A percentile compares a stretch with the other conserved stretches of the same genome.
These are phyloP conservation scores for Cordyceps farinosa DNA, from an alignment of 2,329 filamentous ascomycete genomes.

Conservation along the genomic window DNA sequence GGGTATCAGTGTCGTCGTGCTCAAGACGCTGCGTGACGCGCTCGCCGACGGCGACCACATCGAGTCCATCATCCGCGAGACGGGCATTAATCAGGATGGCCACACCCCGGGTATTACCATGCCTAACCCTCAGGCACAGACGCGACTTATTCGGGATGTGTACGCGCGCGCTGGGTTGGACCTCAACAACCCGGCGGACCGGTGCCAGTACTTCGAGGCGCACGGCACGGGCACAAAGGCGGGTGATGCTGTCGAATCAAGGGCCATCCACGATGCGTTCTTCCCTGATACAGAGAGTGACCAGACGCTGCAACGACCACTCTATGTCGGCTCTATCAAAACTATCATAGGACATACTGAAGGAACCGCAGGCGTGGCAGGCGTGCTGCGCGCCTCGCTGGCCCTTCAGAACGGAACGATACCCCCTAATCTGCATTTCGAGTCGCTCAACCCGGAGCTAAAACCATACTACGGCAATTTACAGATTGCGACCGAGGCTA, in stretches of 20 bases:
- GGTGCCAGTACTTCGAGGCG: slow-evolving; percentile 36
- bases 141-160: slow-evolving; percentile 27
- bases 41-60: slow-evolving; percentile 50
- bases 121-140: slow-evolving; percentile 46
- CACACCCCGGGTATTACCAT: slow-evolving; percentile 52
- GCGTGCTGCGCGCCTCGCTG: slow-evolving; percentile 25
- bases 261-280: slow-evolving; percentile 25
- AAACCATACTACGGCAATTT: slow-evolving; percentile 23
- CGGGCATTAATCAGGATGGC: slow-evolving; percentile 51
- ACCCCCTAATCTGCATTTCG: slow-evolving; percentile 26
- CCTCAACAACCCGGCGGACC: slow-evolving; percentile 23
- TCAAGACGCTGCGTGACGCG: slow-evolving; percentile 53
- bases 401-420: slow-evolving; percentile 22
- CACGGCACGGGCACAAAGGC: slow-evolving; percentile 49
- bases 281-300: neutral
- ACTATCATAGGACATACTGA: slow-evolving; percentile 30
- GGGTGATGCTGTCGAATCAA: slow-evolving; percentile 48
- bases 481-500: slow-evolving; percentile 15
- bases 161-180: slow-evolving; percentile 27
- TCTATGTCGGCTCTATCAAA: slow-evolving; percentile 27
- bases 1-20: slow-evolving; percentile 47
- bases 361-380: slow-evolving; percentile 27
- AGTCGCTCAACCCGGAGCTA: slow-evolving; percentile 23
- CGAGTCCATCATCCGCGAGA: slow-evolving; percentile 47
- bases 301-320: neutral